phyloP scores from a whole-genome alignment of 2,329 filamentous ascomycete species.

The Aspergillus oerlinghausenensis region DNA sequence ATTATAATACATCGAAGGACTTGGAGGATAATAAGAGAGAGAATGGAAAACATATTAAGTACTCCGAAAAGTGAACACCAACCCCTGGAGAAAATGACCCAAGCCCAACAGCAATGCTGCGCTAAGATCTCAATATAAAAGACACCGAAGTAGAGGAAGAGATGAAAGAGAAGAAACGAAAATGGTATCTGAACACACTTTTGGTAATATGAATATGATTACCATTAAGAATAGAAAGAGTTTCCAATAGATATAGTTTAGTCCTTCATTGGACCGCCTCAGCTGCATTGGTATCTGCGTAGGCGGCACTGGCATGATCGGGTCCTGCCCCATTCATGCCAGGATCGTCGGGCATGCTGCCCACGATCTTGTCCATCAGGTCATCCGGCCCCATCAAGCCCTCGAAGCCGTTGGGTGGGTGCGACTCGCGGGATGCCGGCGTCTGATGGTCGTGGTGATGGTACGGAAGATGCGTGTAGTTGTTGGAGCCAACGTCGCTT shows the following conservation, averaged over 20 bases:
- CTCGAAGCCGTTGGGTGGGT: slow-evolving; percentile 30
- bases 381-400: slow-evolving; percentile 31
- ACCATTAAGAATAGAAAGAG: slow-evolving; percentile 23
- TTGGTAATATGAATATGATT: slow-evolving; percentile 16
- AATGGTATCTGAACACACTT: slow-evolving; percentile 3
- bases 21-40: not conserved
- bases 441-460: slow-evolving; percentile 26
- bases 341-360: slow-evolving; percentile 29
- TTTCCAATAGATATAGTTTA: slow-evolving; percentile 5
- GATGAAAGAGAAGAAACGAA: slow-evolving; percentile 1
- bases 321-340: slow-evolving; percentile 32
- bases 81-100: not conserved
- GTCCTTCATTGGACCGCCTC: slow-evolving; percentile 25
- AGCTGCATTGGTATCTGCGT: slow-evolving; percentile 27
- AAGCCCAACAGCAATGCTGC: not conserved
- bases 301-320: slow-evolving; percentile 28
- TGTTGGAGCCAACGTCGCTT: slow-evolving; percentile 25
- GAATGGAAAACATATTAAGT: not conserved
- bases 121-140: slow-evolving; percentile 3
- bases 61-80: not conserved
- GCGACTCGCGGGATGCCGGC: slow-evolving; percentile 29
- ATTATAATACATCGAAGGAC: not conserved
- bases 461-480: slow-evolving; percentile 32
- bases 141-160: slow-evolving; percentile 2
- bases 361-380: slow-evolving; percentile 35